phyloP scores from a whole-genome alignment of 2,329 filamentous ascomycete species.

The Calonectria henricotiae region DNA sequence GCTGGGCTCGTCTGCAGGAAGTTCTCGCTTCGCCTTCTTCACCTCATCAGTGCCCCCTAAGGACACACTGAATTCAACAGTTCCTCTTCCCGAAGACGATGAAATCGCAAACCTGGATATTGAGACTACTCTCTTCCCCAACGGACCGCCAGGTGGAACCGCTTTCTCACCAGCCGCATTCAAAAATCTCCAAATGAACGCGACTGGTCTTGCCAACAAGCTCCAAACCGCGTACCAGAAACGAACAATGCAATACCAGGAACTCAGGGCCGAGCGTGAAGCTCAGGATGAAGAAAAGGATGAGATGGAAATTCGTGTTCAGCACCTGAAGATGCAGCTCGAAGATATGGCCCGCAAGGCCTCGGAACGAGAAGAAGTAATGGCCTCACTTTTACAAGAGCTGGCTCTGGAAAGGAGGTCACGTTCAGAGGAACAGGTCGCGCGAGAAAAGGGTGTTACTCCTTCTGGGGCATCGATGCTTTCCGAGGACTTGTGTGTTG shows the following conservation, averaged over 20 bases:
- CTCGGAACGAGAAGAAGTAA: conserved; percentile 69
- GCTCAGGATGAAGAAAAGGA: conserved; percentile 71
- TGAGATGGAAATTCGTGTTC: conserved; percentile 69
- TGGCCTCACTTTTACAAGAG: conserved; percentile 68
- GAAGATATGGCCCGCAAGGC: conserved; percentile 72
- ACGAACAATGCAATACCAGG: conserved; percentile 67
- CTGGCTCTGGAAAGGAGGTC: conserved; percentile 68
- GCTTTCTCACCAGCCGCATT: conserved; percentile 73
- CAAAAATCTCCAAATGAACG: conserved; percentile 75
- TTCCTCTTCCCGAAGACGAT: conserved; percentile 61
- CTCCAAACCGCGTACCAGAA: conserved; percentile 74
- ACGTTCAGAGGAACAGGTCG: conserved; percentile 59
- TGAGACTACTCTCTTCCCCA: conserved; percentile 69
- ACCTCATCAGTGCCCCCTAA: conserved; percentile 62
- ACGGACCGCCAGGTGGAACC: conserved; percentile 63
- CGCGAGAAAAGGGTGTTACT: conserved; percentile 51
- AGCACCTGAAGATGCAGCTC: conserved; percentile 73
- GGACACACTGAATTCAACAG: conserved; percentile 45
- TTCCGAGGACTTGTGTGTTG: conserved; percentile 70
- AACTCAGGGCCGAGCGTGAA: conserved; percentile 70
- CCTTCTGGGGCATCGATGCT: conserved; percentile 62
- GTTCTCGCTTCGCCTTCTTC: conserved; percentile 66
- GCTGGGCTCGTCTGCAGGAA: conserved; percentile 50
- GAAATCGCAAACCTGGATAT: conserved; percentile 73
- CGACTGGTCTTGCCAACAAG: conserved; percentile 69